Evolutionary conservation across 2,329 filamentous ascomycete genomes (phyloP).

Genomic region (Elsinoe australis): DNA sequence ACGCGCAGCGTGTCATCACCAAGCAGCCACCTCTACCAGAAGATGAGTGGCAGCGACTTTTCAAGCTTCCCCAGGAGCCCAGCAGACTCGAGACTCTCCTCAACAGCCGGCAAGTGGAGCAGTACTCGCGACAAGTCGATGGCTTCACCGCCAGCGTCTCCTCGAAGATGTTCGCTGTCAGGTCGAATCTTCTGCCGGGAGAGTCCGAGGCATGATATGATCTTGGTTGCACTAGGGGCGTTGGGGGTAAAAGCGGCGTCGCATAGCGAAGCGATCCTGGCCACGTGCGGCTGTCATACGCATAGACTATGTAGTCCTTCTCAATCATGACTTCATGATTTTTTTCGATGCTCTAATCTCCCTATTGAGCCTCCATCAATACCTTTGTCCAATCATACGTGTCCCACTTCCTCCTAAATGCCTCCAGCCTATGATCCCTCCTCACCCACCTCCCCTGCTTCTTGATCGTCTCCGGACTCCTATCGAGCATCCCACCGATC

Average conservation of each 20-base stretch:
- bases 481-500: constrained; percentile 84
- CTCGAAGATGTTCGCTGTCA: constrained; percentile 96
- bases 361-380: constrained; percentile 41
- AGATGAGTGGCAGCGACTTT: constrained; percentile 96
- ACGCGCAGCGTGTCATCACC: constrained; percentile 70
- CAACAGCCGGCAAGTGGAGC: constrained; percentile 91
- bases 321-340: constrained; percentile 12
- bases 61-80: constrained; percentile 94
- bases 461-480: constrained; percentile 74
- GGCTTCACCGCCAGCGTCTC: constrained; percentile 87
- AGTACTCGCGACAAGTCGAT: constrained; percentile 95
- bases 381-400: constrained; percentile 85
- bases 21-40: constrained; percentile 87
- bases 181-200: constrained; percentile 57
- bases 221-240: not conserved
- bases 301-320: not conserved
- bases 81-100: constrained; percentile 88
- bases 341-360: too few relatives aligned
- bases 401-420: constrained; percentile 76
- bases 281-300: not conserved
- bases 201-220: constrained; percentile 30
- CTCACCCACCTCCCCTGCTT: constrained; percentile 79
- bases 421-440: constrained; percentile 60
- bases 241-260: constrained; percentile 7
- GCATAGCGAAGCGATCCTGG: constrained; percentile 7